Conservation (phyloP, 169 alveolate species). For the Babesia sp. region DNA sequence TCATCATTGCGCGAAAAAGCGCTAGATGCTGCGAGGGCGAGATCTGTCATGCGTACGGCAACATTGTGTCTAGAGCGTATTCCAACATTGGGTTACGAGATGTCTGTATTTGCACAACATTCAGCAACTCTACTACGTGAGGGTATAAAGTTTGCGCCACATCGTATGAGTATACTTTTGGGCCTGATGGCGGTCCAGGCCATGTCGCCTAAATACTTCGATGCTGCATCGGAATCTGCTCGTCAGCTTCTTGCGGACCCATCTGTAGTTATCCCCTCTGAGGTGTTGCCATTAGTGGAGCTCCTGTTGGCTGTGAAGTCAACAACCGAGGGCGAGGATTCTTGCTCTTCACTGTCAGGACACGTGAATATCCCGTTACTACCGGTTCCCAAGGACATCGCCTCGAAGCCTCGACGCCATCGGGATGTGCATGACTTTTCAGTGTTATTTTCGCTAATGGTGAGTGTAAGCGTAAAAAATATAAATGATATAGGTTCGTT, state of each 20-base stretch:
- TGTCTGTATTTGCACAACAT: neutral
- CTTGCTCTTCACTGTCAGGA: neutral
- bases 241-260: neutral
- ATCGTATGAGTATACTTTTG: neutral
- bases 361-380: neutral
- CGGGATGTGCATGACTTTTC: slow-evolving; percentile 9
- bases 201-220: slow-evolving; percentile 14
- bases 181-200: slow-evolving; percentile 12
- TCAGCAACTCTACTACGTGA: slow-evolving; percentile 6
- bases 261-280: neutral
- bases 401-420: neutral
- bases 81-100: slow-evolving; percentile 19
- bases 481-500: slow-evolving; percentile 5
- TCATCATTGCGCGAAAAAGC: slow-evolving; percentile 4
- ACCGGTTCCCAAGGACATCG: neutral
- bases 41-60: slow-evolving; percentile 1
- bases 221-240: slow-evolving; percentile 16
- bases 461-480: neutral
- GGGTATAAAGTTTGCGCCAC: neutral
- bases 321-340: neutral
- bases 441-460: slow-evolving; percentile 22
- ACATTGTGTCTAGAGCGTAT: neutral
- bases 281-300: slow-evolving; percentile 12
- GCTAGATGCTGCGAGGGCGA: neutral
- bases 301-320: slow-evolving; percentile 8